Evolutionary conservation across 1,284 basidiomycete species (phyloP), one percentile per base, ranked within the genome.

Genomic region (Cryptococcus sp.): DNA sequence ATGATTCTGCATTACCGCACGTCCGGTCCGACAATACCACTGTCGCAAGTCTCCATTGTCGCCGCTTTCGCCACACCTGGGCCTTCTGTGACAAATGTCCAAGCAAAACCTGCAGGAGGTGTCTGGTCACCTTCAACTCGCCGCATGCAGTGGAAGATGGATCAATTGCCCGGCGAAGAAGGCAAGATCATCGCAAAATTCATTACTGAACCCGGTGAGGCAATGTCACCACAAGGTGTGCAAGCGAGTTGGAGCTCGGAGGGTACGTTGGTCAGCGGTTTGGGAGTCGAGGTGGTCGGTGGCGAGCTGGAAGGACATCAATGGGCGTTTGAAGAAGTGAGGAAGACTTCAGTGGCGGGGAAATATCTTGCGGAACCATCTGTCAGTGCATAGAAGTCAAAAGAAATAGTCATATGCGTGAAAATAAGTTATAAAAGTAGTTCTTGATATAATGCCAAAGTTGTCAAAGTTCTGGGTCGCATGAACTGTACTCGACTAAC

Each of bases 141-240:
- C 40, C 65, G 69, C 7, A 73, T 83, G 62, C 65, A 69, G 1
- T 82, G 81, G 79, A 72, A 75, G 43, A 58, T 79, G 29, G 74
- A 70, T 5, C 62, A 74, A 1, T 52, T 77, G 1, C 49, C 67
- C 0, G 41, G 53, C 15, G 47, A 44, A 10, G 67, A 75, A 26
- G 70, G 73, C 47, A 83, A 83, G 68, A 68, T 82, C 22, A 74
- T 83, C n/a, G 82, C 81, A 0, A 74, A 79, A 38, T 79, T 82
- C 63, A 56, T 73, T 26, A 79, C 75, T 8, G 69, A 75, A 17
- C 45, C 63, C 1, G 73, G 68, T 2, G 63, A 54, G 22, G 68
- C 67, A 1, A 66, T 74, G 45, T 43, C 50, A 3, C 78, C 80
- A 0, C 65, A 67, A 25, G 75, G 75, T 10, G 75, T 81, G 5